A percentile compares a stretch with the other conserved stretches of the same genome.
phyloP scores from a whole-genome alignment of 2,329 filamentous ascomycete species.

The Fusarium sp. region DNA sequence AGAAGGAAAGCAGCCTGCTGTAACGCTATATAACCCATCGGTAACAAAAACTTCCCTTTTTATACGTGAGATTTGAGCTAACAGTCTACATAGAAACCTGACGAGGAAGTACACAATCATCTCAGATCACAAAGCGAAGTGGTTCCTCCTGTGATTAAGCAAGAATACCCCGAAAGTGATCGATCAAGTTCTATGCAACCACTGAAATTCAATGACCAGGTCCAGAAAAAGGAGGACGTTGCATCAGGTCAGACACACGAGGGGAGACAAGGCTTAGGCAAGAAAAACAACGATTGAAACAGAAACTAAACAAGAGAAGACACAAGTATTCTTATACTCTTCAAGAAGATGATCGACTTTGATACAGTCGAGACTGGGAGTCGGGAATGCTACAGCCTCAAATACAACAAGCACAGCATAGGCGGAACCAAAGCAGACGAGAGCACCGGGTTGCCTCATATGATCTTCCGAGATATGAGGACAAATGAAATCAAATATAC shows the following conservation, averaged over 20 bases:
- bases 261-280: slow-evolving; percentile 6
- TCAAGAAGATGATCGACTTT: neutral
- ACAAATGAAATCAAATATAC: neutral
- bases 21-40: neutral
- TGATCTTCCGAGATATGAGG: neutral
- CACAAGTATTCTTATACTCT: too few species aligned
- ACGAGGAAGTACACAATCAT: neutral
- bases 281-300: neutral
- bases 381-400: neutral
- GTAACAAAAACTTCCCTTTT: neutral
- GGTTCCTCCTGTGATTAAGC: neutral
- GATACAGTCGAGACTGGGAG: neutral
- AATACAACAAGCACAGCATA: neutral
- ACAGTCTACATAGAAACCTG: slow-evolving; percentile 1
- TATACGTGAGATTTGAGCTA: neutral
- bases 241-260: slow-evolving; percentile 9
- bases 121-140: slow-evolving; percentile 16
- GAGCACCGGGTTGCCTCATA: neutral
- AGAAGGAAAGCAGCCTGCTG: neutral
- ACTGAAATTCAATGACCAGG: slow-evolving; percentile 3
- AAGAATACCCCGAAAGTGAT: slow-evolving; percentile 2
- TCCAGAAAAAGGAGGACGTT: neutral
- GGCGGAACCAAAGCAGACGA: neutral
- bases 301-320: neutral
- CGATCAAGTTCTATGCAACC: slow-evolving; percentile 16